Evolutionary conservation across 73 alveolate species (phyloP).

Genomic region (Symbiodinium natans): DNA sequence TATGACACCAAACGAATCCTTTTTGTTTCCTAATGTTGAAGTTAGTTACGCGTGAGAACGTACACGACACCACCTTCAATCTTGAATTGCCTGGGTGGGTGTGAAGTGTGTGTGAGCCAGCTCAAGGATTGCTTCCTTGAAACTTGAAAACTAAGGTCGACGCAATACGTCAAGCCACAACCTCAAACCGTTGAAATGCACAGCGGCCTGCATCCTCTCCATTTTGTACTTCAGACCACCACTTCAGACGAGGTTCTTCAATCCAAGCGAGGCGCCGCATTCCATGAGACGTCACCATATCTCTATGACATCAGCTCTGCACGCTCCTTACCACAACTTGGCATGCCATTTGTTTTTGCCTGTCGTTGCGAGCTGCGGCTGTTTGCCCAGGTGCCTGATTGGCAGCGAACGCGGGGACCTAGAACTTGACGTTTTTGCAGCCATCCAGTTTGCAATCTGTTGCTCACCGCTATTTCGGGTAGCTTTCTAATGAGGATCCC

Average conservation of each 20-base stretch:
- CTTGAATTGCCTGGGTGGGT: too few species aligned
- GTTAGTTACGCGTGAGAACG: too few species aligned
- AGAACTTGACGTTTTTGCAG: background rate
- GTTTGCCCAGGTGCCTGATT: slow-evolving; percentile 47
- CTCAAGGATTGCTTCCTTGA: too few species aligned
- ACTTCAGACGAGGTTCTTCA: slow-evolving; percentile 95
- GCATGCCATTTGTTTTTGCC: background rate
- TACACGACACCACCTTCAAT: too few species aligned
- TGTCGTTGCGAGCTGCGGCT: too few species aligned
- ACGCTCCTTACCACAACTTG: slow-evolving; percentile 43
- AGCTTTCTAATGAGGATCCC: too few species aligned
- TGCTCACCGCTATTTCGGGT: background rate
- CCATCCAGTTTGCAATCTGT: background rate
- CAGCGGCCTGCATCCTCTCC: slow-evolving; percentile 39
- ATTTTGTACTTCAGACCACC: too few species aligned
- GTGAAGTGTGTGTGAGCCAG: too few species aligned
- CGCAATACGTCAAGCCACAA: background rate
- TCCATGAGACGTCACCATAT: slow-evolving; percentile 98
- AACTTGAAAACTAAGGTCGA: background rate
- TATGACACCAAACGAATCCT: too few species aligned
- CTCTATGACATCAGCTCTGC: slow-evolving; percentile 98
- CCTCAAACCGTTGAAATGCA: slow-evolving; percentile 28
- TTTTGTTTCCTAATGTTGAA: too few species aligned
- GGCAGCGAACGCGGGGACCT: slow-evolving; percentile 66
- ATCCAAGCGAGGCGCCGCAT: slow-evolving; percentile 98